Conservation (phyloP, 2,329 filamentous ascomycete genomes). For the Xylariomycetidae sp. region DNA sequence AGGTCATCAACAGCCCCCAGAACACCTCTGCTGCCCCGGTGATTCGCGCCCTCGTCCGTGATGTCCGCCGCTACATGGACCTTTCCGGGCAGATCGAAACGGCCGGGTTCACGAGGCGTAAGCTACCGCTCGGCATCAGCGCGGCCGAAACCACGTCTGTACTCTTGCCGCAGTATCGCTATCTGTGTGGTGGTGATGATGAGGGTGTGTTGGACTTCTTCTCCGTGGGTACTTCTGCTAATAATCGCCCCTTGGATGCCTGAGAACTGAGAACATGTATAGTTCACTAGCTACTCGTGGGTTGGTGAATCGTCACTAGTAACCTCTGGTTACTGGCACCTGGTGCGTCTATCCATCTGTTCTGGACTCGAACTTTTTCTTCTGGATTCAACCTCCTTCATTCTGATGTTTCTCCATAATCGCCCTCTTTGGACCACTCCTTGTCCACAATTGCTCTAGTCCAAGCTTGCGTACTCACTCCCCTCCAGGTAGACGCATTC, state of each 20-base stretch:
- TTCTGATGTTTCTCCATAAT: too few relatives aligned
- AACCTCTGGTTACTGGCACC: constrained; percentile 3
- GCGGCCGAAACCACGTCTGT: constrained; percentile 1
- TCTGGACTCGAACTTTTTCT: too few relatives aligned
- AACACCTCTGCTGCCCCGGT: constrained; percentile 11
- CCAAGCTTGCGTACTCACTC: background rate
- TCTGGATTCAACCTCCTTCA: too few relatives aligned
- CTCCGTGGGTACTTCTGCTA: constrained; percentile 4
- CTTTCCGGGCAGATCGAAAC: constrained; percentile 1
- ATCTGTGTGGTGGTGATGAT: constrained; percentile 12
- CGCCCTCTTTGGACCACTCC: too few relatives aligned
- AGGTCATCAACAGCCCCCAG: constrained; percentile 9
- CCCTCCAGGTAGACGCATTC: constrained; percentile 7
- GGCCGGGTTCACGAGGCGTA: background rate
- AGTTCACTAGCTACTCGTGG: constrained; percentile 15
- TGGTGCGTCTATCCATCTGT: too few relatives aligned
- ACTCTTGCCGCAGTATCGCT: constrained; percentile 11
- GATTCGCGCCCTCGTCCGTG: constrained; percentile 19
- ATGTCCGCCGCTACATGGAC: constrained; percentile 23
- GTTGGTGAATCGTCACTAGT: constrained; percentile 3
- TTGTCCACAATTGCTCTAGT: too few relatives aligned
- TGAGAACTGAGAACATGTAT: background rate
- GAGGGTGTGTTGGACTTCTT: constrained; percentile 15
- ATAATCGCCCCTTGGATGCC: background rate
- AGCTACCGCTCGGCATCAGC: constrained; percentile 15